Evolutionary conservation across 2,329 filamentous ascomycete genomes (phyloP).

Genomic region (Gliomastix tumulicola): DNA sequence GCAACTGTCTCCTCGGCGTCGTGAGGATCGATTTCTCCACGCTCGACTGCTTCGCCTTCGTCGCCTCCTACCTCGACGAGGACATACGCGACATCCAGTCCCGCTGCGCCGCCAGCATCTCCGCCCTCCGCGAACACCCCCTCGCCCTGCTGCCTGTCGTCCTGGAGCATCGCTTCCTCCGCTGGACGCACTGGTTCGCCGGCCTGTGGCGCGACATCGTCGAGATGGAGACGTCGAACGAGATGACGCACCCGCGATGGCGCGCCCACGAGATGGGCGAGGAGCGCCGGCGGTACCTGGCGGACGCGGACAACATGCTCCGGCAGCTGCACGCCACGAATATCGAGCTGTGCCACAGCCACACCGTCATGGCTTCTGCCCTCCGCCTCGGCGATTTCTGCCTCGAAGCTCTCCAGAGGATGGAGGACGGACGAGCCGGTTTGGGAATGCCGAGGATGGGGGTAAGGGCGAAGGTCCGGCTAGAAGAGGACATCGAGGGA

Average conservation of each 20-base stretch:
- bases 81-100: slow-evolving; percentile 1
- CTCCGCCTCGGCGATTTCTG: slow-evolving; percentile 1
- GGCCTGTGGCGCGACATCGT: slow-evolving; percentile 3
- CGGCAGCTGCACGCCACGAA: slow-evolving; percentile 4
- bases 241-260: slow-evolving; percentile 4
- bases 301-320: slow-evolving; percentile 3
- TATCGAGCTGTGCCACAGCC: slow-evolving; percentile 4
- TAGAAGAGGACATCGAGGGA: slow-evolving; percentile 2
- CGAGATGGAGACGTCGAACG: slow-evolving; percentile 4
- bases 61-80: neutral
- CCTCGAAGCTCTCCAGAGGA: neutral
- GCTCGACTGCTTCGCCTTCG: slow-evolving; percentile 2
- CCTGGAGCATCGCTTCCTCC: slow-evolving; percentile 2
- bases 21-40: neutral
- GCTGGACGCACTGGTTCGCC: slow-evolving; percentile 3
- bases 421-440: slow-evolving; percentile 3
- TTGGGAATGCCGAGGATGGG: slow-evolving; percentile 1
- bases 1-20: neutral
- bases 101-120: neutral
- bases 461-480: neutral
- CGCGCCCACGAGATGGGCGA: neutral
- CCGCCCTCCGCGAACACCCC: slow-evolving; percentile 4
- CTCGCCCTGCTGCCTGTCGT: slow-evolving; percentile 5
- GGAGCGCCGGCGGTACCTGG: slow-evolving; percentile 1
- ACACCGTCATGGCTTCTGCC: slow-evolving; percentile 2